Conservation (phyloP, 2,329 filamentous ascomycete genomes). For the Volutella citrinella region DNA sequence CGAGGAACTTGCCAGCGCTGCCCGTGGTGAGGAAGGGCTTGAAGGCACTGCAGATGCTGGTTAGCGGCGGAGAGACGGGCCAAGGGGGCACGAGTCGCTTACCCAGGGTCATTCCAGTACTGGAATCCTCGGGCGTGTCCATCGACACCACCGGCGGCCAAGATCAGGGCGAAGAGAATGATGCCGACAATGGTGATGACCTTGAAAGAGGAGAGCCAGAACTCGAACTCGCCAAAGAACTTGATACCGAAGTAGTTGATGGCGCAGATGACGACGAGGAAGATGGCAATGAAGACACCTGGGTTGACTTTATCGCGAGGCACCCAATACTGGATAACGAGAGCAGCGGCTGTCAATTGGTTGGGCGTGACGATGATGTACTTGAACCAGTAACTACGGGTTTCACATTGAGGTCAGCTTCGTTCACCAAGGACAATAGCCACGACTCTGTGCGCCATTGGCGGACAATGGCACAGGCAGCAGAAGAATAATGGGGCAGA, state of each 20-base stretch:
- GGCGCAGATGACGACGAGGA: conserved; percentile 58
- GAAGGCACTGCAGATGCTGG: conserved; percentile 33
- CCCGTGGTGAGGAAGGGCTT: conserved; percentile 25
- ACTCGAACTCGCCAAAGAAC: conserved; percentile 65
- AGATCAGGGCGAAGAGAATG: conserved; percentile 62
- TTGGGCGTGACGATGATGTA: conserved; percentile 87
- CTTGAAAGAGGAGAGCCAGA: conserved; percentile 65
- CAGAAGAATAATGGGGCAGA: too few species aligned
- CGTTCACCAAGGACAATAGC: too few species aligned
- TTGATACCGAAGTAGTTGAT: conserved; percentile 70
- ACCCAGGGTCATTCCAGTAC: conserved; percentile 60
- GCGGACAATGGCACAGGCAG: too few species aligned
- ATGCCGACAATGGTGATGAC: conserved; percentile 64
- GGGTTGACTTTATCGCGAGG: conserved; percentile 64
- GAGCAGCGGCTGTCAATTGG: conserved; percentile 74
- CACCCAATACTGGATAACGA: conserved; percentile 80
- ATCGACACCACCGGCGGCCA: conserved; percentile 64
- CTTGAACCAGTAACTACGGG: conserved; percentile 66
- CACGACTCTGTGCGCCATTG: too few species aligned
- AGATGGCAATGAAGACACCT: conserved; percentile 74
- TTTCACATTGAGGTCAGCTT: too few species aligned
- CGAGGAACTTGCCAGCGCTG: conserved; percentile 51
- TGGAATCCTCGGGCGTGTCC: conserved; percentile 62
- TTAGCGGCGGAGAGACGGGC: not conserved
- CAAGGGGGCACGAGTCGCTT: conserved; percentile 4